phyloP scores from a whole-genome alignment of 225 moss, liverwort and hornwort genomes.

The Straminergon stramineum region DNA sequence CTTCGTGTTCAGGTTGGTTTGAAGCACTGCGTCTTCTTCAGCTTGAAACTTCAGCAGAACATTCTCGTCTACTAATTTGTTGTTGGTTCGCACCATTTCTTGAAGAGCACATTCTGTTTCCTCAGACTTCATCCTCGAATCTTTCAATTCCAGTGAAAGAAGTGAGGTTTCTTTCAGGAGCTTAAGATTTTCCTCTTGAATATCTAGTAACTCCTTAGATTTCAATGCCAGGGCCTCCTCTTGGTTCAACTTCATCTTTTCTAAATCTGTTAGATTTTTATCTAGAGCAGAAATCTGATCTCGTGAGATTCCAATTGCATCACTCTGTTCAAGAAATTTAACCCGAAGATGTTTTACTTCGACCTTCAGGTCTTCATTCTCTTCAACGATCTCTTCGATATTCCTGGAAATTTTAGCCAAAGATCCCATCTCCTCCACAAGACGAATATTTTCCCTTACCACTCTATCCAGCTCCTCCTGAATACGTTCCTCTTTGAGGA shows the following conservation, averaged over 20 bases:
- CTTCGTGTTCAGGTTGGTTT: background rate
- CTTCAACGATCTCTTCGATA: background rate
- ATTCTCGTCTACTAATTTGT: background rate
- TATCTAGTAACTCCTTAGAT: background rate
- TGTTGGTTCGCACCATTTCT: background rate
- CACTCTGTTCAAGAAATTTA: conserved; percentile 12
- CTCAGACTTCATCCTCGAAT: background rate
- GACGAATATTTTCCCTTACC: background rate
- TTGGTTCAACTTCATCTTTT: background rate
- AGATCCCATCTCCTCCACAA: background rate
- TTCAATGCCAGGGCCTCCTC: background rate
- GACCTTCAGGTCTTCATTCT: conserved; percentile 12
- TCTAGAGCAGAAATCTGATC: background rate
- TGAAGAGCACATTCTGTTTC: background rate
- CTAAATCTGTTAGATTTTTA: background rate
- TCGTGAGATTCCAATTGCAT: background rate
- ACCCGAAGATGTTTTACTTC: background rate
- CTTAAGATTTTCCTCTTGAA: background rate
- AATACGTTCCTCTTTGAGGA: background rate
- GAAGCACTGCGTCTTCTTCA: background rate
- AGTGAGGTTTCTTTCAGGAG: background rate
- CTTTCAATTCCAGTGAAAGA: conserved; percentile 4
- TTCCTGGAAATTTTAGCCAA: background rate
- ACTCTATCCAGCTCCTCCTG: conserved; percentile 7
- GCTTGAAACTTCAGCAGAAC: conserved; percentile 1